A percentile compares a stretch with the other conserved stretches of the same genome.
These are phyloP conservation scores for Schizochytrium sp. DNA, from an alignment of 108 stramenopile genomes.

Conservation along the genomic window DNA sequence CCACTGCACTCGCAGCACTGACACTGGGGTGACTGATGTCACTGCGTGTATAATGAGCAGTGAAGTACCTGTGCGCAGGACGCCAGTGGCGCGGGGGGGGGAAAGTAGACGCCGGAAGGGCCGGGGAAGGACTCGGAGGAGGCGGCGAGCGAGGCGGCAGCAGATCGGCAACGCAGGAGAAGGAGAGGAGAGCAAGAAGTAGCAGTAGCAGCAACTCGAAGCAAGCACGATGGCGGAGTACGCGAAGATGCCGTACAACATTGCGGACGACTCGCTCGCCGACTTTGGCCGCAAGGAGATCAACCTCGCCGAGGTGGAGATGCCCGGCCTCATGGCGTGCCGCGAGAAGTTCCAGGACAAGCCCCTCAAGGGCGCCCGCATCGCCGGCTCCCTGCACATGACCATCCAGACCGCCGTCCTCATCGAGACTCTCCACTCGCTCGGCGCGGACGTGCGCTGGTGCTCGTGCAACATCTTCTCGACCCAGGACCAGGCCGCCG, in stretches of 20 bases:
- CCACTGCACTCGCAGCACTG: too few relatives aligned
- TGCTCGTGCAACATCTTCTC: constrained; percentile 99
- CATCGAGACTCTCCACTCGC: constrained; percentile 91
- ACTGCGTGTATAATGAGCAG: too few relatives aligned
- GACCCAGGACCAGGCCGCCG: constrained; percentile 99
- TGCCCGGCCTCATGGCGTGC: constrained; percentile 99
- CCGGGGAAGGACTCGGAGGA: too few relatives aligned
- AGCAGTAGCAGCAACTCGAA: background rate
- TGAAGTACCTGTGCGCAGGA: too few relatives aligned
- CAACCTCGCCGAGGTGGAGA: constrained; percentile 96
- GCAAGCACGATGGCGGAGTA: constrained; percentile 15
- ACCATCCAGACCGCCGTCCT: constrained; percentile 99
- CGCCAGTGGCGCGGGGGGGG: too few relatives aligned
- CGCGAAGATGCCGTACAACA: constrained; percentile 13
- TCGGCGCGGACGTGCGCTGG: constrained; percentile 97
- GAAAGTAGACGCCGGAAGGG: too few relatives aligned
- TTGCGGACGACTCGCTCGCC: constrained; percentile 97
- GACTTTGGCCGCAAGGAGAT: constrained; percentile 99
- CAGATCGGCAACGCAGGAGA: too few relatives aligned
- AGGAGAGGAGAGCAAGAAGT: too few relatives aligned
- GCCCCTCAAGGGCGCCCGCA: constrained; percentile 78
- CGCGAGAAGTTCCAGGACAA: constrained; percentile 75
- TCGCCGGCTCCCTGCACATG: constrained; percentile 99
- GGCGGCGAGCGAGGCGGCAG: too few relatives aligned
- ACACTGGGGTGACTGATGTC: too few relatives aligned